Evolutionary conservation across 2,329 filamentous ascomycete genomes (phyloP).

Genomic region (Hypoxylon sp.): DNA sequence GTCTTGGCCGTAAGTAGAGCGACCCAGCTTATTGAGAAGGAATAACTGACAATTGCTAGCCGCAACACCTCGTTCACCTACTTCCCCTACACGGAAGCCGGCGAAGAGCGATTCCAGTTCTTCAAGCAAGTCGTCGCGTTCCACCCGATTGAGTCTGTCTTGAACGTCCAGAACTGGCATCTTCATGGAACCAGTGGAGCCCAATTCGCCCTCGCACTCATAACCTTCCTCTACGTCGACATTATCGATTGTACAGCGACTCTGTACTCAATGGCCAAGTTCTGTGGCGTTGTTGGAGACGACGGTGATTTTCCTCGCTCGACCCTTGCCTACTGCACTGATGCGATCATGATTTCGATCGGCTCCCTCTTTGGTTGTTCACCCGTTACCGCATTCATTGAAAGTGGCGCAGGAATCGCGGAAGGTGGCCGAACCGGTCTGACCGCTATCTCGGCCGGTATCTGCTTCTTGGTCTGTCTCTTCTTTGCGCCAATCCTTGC

Average conservation of each 20-base stretch:
- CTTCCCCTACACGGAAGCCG: constrained; percentile 76
- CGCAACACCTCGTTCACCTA: constrained; percentile 79
- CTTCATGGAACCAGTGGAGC: constrained; percentile 67
- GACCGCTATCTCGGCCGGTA: constrained; percentile 77
- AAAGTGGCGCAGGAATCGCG: constrained; percentile 81
- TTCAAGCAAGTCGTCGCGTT: constrained; percentile 81
- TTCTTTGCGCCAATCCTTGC: constrained; percentile 85
- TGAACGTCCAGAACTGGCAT: constrained; percentile 77
- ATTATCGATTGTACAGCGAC: constrained; percentile 85
- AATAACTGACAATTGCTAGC: constrained; percentile 55
- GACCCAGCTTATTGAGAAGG: constrained; percentile 9
- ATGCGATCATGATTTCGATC: constrained; percentile 79
- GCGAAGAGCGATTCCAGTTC: constrained; percentile 76
- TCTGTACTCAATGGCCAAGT: constrained; percentile 85
- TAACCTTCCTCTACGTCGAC: constrained; percentile 85
- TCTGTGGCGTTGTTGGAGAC: constrained; percentile 75
- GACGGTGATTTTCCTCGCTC: constrained; percentile 89
- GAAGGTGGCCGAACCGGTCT: constrained; percentile 82
- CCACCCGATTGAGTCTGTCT: constrained; percentile 75
- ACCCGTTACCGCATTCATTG: constrained; percentile 81
- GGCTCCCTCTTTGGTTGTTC: constrained; percentile 78
- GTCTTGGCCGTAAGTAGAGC: constrained; percentile 76
- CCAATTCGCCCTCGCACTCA: constrained; percentile 78
- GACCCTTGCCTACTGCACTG: constrained; percentile 82
- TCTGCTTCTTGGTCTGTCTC: constrained; percentile 79